Conservation (phyloP, 345 rosid genomes). For the Hibiscus tridactylites region DNA sequence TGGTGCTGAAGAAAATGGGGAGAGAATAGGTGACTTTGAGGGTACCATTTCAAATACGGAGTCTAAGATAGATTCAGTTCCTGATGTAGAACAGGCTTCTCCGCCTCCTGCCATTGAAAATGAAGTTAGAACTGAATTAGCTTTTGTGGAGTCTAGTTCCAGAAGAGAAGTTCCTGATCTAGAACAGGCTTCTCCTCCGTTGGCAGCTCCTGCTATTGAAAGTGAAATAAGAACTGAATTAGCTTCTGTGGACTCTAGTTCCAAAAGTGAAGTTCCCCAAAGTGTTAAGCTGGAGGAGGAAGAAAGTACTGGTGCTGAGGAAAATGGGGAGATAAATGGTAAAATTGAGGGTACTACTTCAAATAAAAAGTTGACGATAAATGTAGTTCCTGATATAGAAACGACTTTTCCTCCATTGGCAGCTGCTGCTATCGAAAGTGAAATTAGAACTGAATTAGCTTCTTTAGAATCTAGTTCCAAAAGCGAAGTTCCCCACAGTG, state of each 20-base stretch:
- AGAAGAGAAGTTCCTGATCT: slow-evolving; percentile 3
- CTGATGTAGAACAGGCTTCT: slow-evolving; percentile 9
- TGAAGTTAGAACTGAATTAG: slow-evolving; percentile 11
- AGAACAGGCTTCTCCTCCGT: neutral
- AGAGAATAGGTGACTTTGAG: slow-evolving; percentile 1
- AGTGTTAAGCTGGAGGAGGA: neutral
- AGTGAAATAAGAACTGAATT: neutral
- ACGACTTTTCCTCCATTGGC: neutral
- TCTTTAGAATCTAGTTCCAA: neutral
- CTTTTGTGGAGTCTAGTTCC: slow-evolving; percentile 16
- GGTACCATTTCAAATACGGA: neutral
- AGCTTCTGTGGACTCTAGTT: neutral
- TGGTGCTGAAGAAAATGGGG: slow-evolving; percentile 9
- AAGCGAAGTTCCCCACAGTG: neutral
- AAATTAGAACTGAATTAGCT: neutral
- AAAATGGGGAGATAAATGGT: neutral
- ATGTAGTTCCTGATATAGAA: neutral
- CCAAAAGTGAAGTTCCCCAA: neutral
- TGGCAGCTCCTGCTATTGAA: neutral
- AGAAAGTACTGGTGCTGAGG: neutral
- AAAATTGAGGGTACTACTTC: neutral
- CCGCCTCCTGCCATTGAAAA: slow-evolving; percentile 3
- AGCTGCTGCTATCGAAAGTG: neutral
- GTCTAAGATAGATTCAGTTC: neutral
- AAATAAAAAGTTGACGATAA: neutral